phyloP scores from a whole-genome alignment of 169 alveolate species.

The Plasmodium ovale region DNA sequence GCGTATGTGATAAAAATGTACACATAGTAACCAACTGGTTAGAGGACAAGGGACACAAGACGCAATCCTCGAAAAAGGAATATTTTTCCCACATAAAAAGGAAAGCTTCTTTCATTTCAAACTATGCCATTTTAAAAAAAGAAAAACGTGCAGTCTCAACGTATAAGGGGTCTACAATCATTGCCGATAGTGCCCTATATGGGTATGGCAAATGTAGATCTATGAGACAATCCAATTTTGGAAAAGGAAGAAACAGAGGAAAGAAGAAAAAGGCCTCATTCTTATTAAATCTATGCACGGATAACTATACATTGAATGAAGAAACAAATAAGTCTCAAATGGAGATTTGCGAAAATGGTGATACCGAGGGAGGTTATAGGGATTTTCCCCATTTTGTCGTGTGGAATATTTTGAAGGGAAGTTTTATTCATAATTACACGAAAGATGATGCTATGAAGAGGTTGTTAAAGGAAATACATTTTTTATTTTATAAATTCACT shows the following conservation, averaged over 20 bases:
- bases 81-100: background rate
- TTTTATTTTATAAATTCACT: conserved; percentile 33
- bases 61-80: background rate
- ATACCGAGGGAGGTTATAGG: background rate
- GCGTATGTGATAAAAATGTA: background rate
- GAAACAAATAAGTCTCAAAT: too few relatives aligned
- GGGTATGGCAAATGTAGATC: too few relatives aligned
- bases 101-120: background rate
- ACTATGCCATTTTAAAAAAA: background rate
- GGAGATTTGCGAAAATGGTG: background rate
- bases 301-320: too few relatives aligned
- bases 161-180: too few relatives aligned
- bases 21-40: too few relatives aligned
- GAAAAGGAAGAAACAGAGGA: too few relatives aligned
- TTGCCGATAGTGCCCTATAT: too few relatives aligned
- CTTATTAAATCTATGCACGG: too few relatives aligned
- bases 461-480: conserved; percentile 19
- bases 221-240: too few relatives aligned
- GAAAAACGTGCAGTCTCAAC: background rate
- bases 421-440: conserved; percentile 30
- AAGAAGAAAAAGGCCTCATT: too few relatives aligned
- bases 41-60: too few relatives aligned
- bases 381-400: background rate
- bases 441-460: conserved; percentile 6
- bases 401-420: conserved; percentile 4